These are phyloP conservation scores for Malus hybrid DNA, from an alignment of 331 rosid genomes.

Conservation along the genomic window DNA sequence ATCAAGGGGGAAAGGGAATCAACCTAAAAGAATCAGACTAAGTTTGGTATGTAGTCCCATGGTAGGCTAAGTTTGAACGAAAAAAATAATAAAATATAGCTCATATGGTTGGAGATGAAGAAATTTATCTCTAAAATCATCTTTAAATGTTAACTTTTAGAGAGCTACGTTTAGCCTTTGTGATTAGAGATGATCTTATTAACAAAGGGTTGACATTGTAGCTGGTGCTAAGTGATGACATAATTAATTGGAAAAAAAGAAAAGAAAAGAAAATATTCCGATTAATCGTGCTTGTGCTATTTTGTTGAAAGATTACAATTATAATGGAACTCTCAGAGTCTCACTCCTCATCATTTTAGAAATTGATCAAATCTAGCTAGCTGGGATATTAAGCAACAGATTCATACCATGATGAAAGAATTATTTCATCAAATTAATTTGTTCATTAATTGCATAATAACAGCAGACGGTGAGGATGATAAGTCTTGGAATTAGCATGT, in stretches of 20 bases:
- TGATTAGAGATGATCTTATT: too few species aligned
- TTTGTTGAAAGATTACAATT: neutral
- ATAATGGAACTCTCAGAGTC: neutral
- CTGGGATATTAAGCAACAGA: neutral
- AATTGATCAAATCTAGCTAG: neutral
- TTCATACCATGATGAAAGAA: neutral
- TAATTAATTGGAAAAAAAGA: neutral
- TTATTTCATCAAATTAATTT: neutral
- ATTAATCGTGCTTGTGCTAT: neutral
- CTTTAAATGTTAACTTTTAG: too few species aligned
- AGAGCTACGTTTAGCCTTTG: too few species aligned
- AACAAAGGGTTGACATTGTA: neutral
- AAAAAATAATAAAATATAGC: too few species aligned
- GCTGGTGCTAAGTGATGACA: neutral
- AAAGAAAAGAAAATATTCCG: rapidly evolving
- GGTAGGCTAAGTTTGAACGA: too few species aligned
- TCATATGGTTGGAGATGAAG: too few species aligned
- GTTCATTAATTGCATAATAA: neutral
- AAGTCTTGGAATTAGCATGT: neutral
- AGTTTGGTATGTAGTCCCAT: too few species aligned
- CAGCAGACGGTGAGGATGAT: neutral
- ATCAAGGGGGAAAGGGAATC: too few species aligned
- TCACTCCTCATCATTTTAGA: neutral
- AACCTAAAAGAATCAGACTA: too few species aligned
- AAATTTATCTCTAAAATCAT: rapidly evolving